These are phyloP conservation scores for Dissophora globulifera DNA, from an alignment of 192 early-diverging fungal genomes.

Conservation along the genomic window DNA sequence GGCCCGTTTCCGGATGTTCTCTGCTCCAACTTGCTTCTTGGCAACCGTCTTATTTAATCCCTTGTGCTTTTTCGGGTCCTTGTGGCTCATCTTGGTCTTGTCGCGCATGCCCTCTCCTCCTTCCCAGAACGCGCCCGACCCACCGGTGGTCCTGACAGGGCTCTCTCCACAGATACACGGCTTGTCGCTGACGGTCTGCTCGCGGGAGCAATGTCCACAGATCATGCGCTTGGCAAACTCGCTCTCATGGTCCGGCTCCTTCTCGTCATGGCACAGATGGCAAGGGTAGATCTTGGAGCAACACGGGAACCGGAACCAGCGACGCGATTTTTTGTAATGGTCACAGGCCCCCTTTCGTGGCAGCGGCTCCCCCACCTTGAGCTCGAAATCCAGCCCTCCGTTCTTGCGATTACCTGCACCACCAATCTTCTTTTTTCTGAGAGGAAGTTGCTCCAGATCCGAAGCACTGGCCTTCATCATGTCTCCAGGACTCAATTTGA, in stretches of 20 bases:
- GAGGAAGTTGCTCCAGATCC: constrained; percentile 43
- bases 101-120: constrained; percentile 89
- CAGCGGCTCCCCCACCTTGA: constrained; percentile 79
- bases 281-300: constrained; percentile 87
- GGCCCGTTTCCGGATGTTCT: constrained; percentile 36
- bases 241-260: constrained; percentile 72
- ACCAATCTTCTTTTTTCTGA: constrained; percentile 50
- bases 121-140: constrained; percentile 84
- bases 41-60: constrained; percentile 39
- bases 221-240: constrained; percentile 82
- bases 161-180: constrained; percentile 76
- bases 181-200: constrained; percentile 70
- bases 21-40: constrained; percentile 45
- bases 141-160: constrained; percentile 60
- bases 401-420: constrained; percentile 65
- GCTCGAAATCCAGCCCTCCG: constrained; percentile 60
- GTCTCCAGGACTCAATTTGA: constrained; percentile 54
- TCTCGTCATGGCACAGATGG: constrained; percentile 85
- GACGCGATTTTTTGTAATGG: constrained; percentile 86
- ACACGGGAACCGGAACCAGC: constrained; percentile 96
- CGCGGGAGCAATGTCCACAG: constrained; percentile 86
- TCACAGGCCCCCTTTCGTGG: constrained; percentile 83
- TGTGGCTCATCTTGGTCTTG: constrained; percentile 75
- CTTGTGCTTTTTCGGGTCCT: constrained; percentile 57
- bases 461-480: constrained; percentile 33